Conservation (phyloP, 148 eudicot genomes). For the Heliosperma pusillum region DNA sequence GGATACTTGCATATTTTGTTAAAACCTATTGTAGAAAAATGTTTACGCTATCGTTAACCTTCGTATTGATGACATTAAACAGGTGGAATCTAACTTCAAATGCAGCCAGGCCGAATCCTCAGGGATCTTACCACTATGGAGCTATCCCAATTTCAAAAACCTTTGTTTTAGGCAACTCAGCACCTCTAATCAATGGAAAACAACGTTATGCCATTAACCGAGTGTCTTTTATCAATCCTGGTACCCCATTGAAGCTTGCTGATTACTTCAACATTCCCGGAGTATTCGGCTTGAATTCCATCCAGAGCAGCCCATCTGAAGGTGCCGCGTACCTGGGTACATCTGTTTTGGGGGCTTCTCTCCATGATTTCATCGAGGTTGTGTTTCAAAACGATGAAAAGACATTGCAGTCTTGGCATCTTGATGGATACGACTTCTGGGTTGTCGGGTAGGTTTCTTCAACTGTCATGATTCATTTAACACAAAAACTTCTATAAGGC, state of each 20-base stretch:
- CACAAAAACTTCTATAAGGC: background rate
- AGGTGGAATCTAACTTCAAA: constrained; percentile 98
- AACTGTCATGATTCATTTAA: background rate
- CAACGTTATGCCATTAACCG: constrained; percentile 74
- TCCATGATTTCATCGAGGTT: constrained; percentile 80
- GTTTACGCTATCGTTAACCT: background rate
- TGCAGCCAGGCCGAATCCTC: constrained; percentile 98
- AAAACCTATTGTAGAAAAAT: too few species aligned
- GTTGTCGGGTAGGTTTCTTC: constrained; percentile 64
- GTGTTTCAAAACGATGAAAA: constrained; percentile 81
- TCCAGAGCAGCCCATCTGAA: constrained; percentile 56
- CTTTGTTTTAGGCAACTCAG: constrained; percentile 60
- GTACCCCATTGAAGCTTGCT: constrained; percentile 87
- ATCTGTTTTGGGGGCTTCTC: constrained; percentile 55
- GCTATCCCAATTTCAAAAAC: constrained; percentile 49
- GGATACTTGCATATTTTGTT: too few species aligned
- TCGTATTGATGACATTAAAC: constrained; percentile 7
- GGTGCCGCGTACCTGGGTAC: constrained; percentile 47
- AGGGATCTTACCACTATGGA: constrained; percentile 95
- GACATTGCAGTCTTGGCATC: constrained; percentile 84
- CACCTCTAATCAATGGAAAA: constrained; percentile 65
- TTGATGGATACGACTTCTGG: constrained; percentile 98
- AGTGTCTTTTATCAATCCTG: constrained; percentile 61
- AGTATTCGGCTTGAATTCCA: constrained; percentile 59
- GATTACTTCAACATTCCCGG: constrained; percentile 85